Evolutionary conservation across 441 rosid genomes (phyloP).

Genomic region (Mallotus japonicus): DNA sequence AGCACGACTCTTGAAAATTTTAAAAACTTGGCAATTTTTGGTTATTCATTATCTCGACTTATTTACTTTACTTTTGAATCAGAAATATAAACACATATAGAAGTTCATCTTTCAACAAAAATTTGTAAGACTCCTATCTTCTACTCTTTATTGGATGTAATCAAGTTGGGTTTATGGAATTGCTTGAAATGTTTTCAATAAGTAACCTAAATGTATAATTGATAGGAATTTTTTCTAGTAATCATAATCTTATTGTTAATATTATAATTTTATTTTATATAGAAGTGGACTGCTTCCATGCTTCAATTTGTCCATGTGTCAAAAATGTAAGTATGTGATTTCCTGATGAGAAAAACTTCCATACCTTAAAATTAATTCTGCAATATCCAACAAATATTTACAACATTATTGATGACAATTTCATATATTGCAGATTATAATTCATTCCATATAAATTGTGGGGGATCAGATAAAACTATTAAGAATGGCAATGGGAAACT

Average conservation of each 20-base stretch:
- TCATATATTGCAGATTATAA: conserved; percentile 22
- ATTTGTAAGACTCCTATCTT: no score
- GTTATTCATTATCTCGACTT: background rate
- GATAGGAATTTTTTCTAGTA: no score
- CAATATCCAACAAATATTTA: no score
- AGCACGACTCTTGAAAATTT: conserved; percentile 3
- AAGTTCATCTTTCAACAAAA: conserved; percentile 21
- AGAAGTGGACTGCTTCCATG: conserved; percentile 17
- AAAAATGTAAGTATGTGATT: background rate
- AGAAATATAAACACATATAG: conserved; percentile 34
- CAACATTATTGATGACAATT: background rate
- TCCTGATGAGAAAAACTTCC: no score
- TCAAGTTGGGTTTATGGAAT: conserved; percentile 17
- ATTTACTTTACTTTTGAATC: conserved; percentile 8
- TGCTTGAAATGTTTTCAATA: background rate
- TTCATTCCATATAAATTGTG: no score
- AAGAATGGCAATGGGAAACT: background rate
- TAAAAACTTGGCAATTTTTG: background rate
- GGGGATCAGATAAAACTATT: conserved; percentile 23
- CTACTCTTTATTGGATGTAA: no score
- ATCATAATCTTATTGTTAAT: no score
- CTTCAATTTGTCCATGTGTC: background rate
- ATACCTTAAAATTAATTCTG: no score
- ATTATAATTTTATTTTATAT: background rate
- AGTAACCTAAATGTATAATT: no score